Evolutionary conservation across 768 basidiomycete species (phyloP), one percentile per base, ranked within the genome.

Genomic region (Termitomyces sp.): DNA sequence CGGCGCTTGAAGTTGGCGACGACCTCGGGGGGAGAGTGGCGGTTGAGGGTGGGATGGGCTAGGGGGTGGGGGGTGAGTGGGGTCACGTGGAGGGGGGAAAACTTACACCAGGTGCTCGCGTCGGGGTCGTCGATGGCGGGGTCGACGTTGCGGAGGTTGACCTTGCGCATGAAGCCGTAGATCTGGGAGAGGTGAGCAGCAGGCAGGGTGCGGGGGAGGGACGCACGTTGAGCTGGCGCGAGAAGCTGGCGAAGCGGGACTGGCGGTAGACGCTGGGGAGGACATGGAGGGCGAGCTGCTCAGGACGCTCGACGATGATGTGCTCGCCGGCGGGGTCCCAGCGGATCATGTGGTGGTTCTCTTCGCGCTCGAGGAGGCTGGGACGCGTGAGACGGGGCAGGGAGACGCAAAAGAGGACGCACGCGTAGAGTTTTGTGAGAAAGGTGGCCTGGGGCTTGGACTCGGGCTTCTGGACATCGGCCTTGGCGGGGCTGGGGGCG

Each of bases 121-220:
- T 97, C 94, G 64, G 94, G 94, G 77, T 96, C 94, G 77, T 92
- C 91, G 67, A 95, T 95, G 64, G 91, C 92, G 64, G 92, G 91
- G 80, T 96, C 94, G 74, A 95, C 90, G 77, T 96, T 94, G 73
- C 92, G 89, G 68, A 96, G 82, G 80, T 95, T 96, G 72, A 96
- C 92, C 76, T 96, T 96, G 77, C 94, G 93, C 92, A 96, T 96
- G 81, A 95, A 97, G 66, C 94, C 95, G 80, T 97, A 97, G 77
- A 97, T 97, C 94, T 96, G 68, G 57, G 14, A 12, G 11, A 9
- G 38, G 56, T 60, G 63, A 68, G 67, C 59, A 64, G 63, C 58
- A 63, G 56, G 64, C 54, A 62, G 62, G 63, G 63, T 62, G 71
- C 29, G 32, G 1, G 36, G 65, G 70, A 72, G 66, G 70, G 68